A percentile compares a stretch with the other conserved stretches of the same genome.
Evolutionary conservation across 352 stramenopile genomes (phyloP).

Genomic region (Pelagophyceae sp.): DNA sequence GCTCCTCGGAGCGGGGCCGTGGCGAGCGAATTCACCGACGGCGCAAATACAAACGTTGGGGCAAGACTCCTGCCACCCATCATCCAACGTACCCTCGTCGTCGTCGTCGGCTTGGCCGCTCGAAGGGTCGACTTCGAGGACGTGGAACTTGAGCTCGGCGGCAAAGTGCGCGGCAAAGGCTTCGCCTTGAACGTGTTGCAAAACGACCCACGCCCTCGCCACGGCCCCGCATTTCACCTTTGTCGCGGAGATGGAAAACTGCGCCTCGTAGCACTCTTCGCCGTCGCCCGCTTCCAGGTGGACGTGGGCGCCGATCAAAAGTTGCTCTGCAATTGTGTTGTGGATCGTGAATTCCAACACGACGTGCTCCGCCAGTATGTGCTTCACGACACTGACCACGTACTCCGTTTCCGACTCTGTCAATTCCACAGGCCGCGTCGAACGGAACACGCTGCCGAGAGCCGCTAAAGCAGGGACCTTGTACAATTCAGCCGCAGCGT

Average conservation of each 20-base stretch:
- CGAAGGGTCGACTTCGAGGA: slow-evolving; percentile 86
- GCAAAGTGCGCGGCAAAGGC: slow-evolving; percentile 67
- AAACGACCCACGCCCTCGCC: slow-evolving; percentile 80
- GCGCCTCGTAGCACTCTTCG: slow-evolving; percentile 78
- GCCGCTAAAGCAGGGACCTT: slow-evolving; percentile 88
- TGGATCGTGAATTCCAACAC: slow-evolving; percentile 93
- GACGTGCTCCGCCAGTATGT: slow-evolving; percentile 87
- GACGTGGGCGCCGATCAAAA: slow-evolving; percentile 81
- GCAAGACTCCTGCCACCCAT: too few relatives aligned
- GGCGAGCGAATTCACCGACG: too few relatives aligned
- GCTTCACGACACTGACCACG: slow-evolving; percentile 88
- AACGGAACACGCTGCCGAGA: slow-evolving; percentile 84
- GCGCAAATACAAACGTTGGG: too few relatives aligned
- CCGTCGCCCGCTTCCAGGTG: slow-evolving; percentile 74
- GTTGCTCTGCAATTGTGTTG: slow-evolving; percentile 97
- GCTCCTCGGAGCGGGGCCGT: too few relatives aligned
- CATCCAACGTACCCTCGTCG: too few relatives aligned
- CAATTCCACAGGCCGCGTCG: slow-evolving; percentile 71
- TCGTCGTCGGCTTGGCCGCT: slow-evolving; percentile 65
- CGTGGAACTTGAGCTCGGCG: slow-evolving; percentile 85
- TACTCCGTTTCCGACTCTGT: slow-evolving; percentile 97
- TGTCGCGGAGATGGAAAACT: slow-evolving; percentile 70
- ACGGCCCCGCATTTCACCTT: slow-evolving; percentile 83
- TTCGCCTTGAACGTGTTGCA: too few relatives aligned
- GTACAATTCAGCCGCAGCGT: slow-evolving; percentile 80